A percentile compares a stretch with the other conserved stretches of the same genome.
Conservation (phyloP, 257 asterid species). For the Solanum paucissectum region DNA sequence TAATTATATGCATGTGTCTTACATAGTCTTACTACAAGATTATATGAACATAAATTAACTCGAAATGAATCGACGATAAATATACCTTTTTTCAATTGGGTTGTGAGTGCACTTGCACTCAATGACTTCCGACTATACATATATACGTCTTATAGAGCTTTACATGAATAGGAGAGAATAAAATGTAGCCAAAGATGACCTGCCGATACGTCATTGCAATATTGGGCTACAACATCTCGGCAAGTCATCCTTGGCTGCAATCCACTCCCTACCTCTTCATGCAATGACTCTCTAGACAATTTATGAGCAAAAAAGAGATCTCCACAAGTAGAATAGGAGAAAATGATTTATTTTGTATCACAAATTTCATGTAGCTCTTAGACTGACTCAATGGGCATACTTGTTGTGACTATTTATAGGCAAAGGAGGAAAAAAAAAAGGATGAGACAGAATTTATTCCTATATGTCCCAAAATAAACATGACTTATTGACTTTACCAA, state of each 20-base stretch:
- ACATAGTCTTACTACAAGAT: neutral
- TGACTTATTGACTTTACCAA: neutral
- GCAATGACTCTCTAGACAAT: neutral
- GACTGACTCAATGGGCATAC: neutral
- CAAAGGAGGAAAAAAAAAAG: neutral
- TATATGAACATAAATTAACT: neutral
- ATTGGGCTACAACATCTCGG: neutral
- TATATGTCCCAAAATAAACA: neutral
- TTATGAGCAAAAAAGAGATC: neutral
- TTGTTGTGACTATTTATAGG: neutral
- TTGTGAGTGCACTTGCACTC: neutral
- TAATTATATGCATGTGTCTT: neutral
- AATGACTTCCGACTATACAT: neutral
- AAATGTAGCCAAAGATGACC: slow-evolving; percentile 2
- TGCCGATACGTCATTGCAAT: neutral
- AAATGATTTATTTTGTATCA: neutral
- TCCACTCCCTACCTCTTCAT: slow-evolving; percentile 1
- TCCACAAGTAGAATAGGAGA: neutral
- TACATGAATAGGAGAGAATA: slow-evolving; percentile 12
- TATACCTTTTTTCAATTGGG: neutral
- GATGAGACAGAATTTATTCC: neutral
- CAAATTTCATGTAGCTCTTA: neutral
- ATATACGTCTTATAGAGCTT: neutral
- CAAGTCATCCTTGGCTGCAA: slow-evolving; percentile 18
- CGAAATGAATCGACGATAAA: neutral